Evolutionary conservation across 768 basidiomycete genomes (phyloP).

Genomic region (Rhodotorula kratochvilovae): DNA sequence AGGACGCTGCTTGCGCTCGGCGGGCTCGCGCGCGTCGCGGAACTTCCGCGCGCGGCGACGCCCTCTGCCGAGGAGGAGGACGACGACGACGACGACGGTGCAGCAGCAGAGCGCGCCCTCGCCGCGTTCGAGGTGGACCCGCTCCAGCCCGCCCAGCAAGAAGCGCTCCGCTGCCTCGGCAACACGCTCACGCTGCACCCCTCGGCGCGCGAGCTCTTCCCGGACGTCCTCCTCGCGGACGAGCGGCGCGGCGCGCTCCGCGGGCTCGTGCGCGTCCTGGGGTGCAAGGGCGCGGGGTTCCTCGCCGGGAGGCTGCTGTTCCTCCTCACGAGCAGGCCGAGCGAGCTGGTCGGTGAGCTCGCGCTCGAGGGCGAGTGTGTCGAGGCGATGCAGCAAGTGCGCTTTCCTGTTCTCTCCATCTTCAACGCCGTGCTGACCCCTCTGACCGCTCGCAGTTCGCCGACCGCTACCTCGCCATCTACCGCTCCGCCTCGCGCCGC

Average conservation of each 20-base stretch:
- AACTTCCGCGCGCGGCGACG: not conserved
- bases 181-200: constrained; percentile 40
- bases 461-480: constrained; percentile 9
- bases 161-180: constrained; percentile 36
- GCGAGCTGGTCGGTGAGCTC: constrained; percentile 25
- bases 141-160: constrained; percentile 4
- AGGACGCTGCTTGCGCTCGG: constrained; percentile 8
- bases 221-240: constrained; percentile 21
- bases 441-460: constrained; percentile 6
- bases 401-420: not conserved
- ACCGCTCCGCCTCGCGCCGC: not conserved
- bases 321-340: constrained; percentile 36
- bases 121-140: constrained; percentile 8
- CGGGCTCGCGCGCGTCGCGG: constrained; percentile 18
- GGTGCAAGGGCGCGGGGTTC: constrained; percentile 27
- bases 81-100: constrained; percentile 6
- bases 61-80: not conserved
- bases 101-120: not conserved
- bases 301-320: constrained; percentile 41
- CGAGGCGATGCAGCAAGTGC: constrained; percentile 26
- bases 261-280: constrained; percentile 23
- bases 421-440: not conserved
- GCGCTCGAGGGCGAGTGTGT: constrained; percentile 21
- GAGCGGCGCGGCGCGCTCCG: not conserved
- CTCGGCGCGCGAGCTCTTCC: constrained; percentile 26